Conservation (phyloP, 2,329 filamentous ascomycete genomes). For the Claviceps citrina region DNA sequence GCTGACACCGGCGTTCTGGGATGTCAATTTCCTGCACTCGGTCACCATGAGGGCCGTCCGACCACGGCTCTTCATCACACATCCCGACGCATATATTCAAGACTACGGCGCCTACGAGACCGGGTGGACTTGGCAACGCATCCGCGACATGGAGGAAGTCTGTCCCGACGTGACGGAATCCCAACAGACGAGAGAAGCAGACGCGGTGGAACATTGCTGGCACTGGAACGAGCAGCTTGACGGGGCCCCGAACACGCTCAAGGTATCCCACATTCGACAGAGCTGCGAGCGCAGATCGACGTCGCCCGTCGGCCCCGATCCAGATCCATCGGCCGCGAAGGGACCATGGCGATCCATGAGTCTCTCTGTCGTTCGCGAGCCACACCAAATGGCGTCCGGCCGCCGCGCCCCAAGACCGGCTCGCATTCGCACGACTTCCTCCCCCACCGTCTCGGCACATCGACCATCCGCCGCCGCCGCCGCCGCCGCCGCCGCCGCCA, state of each 20-base stretch:
- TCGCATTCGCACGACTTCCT: constrained; percentile 36
- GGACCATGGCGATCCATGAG: constrained; percentile 16
- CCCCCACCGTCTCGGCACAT: constrained; percentile 27
- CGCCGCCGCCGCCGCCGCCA: constrained; percentile 19
- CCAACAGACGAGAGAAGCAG: constrained; percentile 41
- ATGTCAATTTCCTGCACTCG: constrained; percentile 52
- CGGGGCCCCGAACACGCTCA: constrained; percentile 31
- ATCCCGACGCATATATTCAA: constrained; percentile 60
- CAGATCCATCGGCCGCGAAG: constrained; percentile 14
- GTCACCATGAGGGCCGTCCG: constrained; percentile 58
- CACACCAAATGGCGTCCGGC: constrained; percentile 25
- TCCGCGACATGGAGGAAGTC: constrained; percentile 46
- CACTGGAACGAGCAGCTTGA: constrained; percentile 50
- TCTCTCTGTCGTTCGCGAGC: constrained; percentile 20
- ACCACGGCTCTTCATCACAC: constrained; percentile 60
- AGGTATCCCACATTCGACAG: constrained; percentile 27
- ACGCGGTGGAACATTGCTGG: constrained; percentile 53
- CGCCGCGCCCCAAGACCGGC: constrained; percentile 30
- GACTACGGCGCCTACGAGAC: constrained; percentile 35
- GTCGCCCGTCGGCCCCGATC: constrained; percentile 23
- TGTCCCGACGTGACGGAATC: constrained; percentile 30
- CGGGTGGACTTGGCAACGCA: constrained; percentile 55
- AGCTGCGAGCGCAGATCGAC: constrained; percentile 26
- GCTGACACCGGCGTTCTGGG: constrained; percentile 57
- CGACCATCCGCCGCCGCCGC: constrained; percentile 20